A percentile compares a stretch with the other conserved stretches of the same genome.
phyloP scores from a whole-genome alignment of 441 rosid genomes.

The Erodium texanum region DNA sequence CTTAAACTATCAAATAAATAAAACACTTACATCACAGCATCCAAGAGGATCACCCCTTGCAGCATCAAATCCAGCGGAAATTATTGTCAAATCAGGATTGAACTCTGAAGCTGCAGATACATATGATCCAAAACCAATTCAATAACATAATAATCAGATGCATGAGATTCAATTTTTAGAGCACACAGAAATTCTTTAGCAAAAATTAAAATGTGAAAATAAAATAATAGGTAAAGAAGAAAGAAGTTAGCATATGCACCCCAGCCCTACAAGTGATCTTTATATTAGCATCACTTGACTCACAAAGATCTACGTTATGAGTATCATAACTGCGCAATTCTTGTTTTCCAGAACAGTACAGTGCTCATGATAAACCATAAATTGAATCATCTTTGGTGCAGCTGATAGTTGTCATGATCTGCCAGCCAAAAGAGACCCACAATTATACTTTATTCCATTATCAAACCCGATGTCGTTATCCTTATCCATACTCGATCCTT shows the following conservation, averaged over 20 bases:
- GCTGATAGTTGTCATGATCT: too few relatives aligned
- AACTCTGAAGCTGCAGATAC: slow-evolving; percentile 72
- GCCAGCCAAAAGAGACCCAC: too few relatives aligned
- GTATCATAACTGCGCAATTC: background rate
- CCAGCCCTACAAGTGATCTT: background rate
- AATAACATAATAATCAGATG: slow-evolving; percentile 12
- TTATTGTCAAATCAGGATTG: slow-evolving; percentile 85
- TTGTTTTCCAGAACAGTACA: background rate
- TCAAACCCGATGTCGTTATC: too few relatives aligned
- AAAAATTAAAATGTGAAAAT: background rate
- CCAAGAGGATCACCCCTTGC: slow-evolving; percentile 98
- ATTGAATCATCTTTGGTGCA: background rate
- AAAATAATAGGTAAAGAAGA: background rate
- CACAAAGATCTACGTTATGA: background rate
- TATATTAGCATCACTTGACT: background rate
- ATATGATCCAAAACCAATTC: slow-evolving; percentile 15
- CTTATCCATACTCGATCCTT: too few relatives aligned
- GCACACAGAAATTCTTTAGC: background rate
- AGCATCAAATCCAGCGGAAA: slow-evolving; percentile 98
- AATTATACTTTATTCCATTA: too few relatives aligned
- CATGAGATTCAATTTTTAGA: slow-evolving; percentile 9
- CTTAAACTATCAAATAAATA: background rate
- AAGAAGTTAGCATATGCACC: background rate
- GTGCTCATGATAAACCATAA: background rate
- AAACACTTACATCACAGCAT: slow-evolving; percentile 86